These are phyloP conservation scores for Thielaviopsis populi DNA, from an alignment of 2,329 filamentous ascomycete species.

Conservation along the genomic window DNA sequence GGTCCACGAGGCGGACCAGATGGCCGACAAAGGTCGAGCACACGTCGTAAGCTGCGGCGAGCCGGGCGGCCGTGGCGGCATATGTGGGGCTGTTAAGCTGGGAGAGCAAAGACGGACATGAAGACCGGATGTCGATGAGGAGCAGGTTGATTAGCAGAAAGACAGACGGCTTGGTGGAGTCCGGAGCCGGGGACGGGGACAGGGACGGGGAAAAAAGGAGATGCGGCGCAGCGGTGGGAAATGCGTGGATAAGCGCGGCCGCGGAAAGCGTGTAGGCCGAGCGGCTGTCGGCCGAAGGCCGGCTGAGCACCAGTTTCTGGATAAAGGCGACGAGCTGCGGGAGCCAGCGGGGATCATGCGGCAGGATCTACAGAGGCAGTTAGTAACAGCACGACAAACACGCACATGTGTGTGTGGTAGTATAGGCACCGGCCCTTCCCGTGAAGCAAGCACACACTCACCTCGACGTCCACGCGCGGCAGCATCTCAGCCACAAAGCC, in stretches of 20 bases:
- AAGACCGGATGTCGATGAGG: slow-evolving; percentile 49
- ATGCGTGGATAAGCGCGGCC: slow-evolving; percentile 41
- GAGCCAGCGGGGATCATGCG: slow-evolving; percentile 40
- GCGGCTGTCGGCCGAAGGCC: slow-evolving; percentile 39
- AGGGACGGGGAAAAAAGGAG: slow-evolving; percentile 36
- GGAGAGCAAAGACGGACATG: slow-evolving; percentile 43
- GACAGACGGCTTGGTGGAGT: slow-evolving; percentile 38
- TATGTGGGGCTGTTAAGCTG: slow-evolving; percentile 43
- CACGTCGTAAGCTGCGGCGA: slow-evolving; percentile 48
- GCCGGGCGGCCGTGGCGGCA: slow-evolving; percentile 32
- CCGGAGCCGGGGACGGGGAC: slow-evolving; percentile 20
- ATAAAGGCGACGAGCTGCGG: slow-evolving; percentile 32
- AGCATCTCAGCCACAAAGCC: slow-evolving; percentile 41
- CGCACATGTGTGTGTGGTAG: not conserved
- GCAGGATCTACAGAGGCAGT: slow-evolving; percentile 30
- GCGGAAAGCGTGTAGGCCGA: slow-evolving; percentile 45
- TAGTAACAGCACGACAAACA: not conserved
- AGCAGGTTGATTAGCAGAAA: slow-evolving; percentile 51
- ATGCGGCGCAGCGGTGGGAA: slow-evolving; percentile 31
- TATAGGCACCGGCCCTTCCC: no score
- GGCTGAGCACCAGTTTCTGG: slow-evolving; percentile 37
- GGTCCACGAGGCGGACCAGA: slow-evolving; percentile 39
- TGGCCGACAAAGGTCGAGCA: slow-evolving; percentile 45
- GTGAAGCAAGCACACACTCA: slow-evolving; percentile 23
- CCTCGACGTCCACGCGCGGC: slow-evolving; percentile 33